phyloP scores from a whole-genome alignment of 2,329 filamentous ascomycete genomes.

The Arthrinium phaeospermum region DNA sequence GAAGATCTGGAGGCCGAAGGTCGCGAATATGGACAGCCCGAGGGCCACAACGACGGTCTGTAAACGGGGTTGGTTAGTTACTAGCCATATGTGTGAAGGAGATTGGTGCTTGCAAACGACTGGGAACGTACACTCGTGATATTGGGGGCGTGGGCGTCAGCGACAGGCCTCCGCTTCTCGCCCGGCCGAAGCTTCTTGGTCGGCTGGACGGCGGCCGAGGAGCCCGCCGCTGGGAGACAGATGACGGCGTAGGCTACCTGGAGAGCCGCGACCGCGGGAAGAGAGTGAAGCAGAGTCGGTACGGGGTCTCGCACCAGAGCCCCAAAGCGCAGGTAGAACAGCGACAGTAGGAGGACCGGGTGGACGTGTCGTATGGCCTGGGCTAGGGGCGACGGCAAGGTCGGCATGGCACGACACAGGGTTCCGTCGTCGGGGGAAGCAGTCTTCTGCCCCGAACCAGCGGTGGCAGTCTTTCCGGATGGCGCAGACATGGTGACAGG shows the following conservation, averaged over 20 bases:
- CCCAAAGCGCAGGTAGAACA: slow-evolving; percentile 68
- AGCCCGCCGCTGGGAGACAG: slow-evolving; percentile 67
- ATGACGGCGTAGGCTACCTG: slow-evolving; percentile 68
- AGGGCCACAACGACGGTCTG: slow-evolving; percentile 77
- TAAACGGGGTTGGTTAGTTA: slow-evolving; percentile 42
- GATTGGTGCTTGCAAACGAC: not conserved
- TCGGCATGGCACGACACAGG: slow-evolving; percentile 38
- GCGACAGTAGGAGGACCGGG: slow-evolving; percentile 67
- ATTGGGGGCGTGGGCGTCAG: slow-evolving; percentile 49
- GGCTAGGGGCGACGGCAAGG: slow-evolving; percentile 45
- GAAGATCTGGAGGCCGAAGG: slow-evolving; percentile 55
- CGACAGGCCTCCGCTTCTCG: slow-evolving; percentile 56
- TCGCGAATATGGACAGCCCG: slow-evolving; percentile 47
- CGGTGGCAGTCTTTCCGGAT: slow-evolving; percentile 28
- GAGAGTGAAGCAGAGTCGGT: slow-evolving; percentile 62
- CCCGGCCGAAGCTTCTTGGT: slow-evolving; percentile 58
- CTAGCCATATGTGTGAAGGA: slow-evolving; percentile 12
- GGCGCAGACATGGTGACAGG: slow-evolving; percentile 47
- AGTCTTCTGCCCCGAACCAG: slow-evolving; percentile 33
- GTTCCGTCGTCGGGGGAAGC: slow-evolving; percentile 37
- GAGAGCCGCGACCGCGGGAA: slow-evolving; percentile 67
- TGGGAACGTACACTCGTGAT: slow-evolving; percentile 50
- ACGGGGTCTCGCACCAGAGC: slow-evolving; percentile 74
- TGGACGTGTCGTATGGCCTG: slow-evolving; percentile 68
- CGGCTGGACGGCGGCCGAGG: slow-evolving; percentile 43